Percentiles rank a stretch among this genome's conserved stretches.
Conservation (phyloP, 2,329 filamentous ascomycete species). For the Epichloe baconii region DNA sequence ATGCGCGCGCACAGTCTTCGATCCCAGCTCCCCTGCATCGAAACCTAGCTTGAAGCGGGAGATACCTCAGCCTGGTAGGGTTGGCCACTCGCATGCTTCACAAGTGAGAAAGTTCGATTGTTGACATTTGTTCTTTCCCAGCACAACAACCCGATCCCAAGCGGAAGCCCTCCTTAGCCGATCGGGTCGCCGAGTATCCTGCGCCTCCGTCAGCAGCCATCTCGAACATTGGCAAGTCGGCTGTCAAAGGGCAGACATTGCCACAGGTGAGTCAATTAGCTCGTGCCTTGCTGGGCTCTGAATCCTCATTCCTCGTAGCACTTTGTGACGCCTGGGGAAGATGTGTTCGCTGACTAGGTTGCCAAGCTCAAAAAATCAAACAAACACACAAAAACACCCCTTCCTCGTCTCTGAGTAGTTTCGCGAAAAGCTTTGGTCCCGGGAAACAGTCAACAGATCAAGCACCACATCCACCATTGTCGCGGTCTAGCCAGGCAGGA, state of each 20-base stretch:
- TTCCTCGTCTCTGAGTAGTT: constrained; percentile 27
- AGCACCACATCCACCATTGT: constrained; percentile 39
- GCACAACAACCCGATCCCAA: constrained; percentile 44
- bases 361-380: constrained; percentile 24
- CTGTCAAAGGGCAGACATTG: constrained; percentile 32
- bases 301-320: background rate
- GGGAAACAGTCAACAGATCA: constrained; percentile 36
- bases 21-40: constrained; percentile 25
- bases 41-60: constrained; percentile 38
- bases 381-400: constrained; percentile 21
- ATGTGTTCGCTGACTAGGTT: background rate
- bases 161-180: constrained; percentile 42
- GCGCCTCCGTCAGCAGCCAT: constrained; percentile 14
- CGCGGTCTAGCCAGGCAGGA: constrained; percentile 34
- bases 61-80: constrained; percentile 29
- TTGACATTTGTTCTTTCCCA: constrained; percentile 17
- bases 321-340: background rate
- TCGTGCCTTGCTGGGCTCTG: background rate
- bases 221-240: constrained; percentile 24
- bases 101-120: background rate
- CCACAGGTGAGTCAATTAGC: constrained; percentile 13
- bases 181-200: constrained; percentile 40
- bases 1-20: constrained; percentile 34
- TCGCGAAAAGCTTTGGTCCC: constrained; percentile 44
- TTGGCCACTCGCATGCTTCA: background rate